Evolutionary conservation across 2,329 filamentous ascomycete species (phyloP).

Genomic region (Penicillium rolfsii): DNA sequence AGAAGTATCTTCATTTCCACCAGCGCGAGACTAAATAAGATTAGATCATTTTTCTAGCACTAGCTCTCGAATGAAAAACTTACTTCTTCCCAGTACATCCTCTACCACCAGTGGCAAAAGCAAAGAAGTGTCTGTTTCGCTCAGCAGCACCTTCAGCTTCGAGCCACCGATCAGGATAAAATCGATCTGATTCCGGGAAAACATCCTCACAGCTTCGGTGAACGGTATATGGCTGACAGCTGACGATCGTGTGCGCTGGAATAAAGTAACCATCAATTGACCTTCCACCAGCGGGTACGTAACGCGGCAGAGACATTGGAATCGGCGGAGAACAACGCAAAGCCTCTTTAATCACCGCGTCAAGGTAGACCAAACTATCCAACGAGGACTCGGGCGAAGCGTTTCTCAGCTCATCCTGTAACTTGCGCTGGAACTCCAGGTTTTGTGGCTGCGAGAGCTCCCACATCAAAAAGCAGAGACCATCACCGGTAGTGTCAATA

Average conservation of each 20-base stretch:
- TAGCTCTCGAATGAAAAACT: conserved; percentile 39
- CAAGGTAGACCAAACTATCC: conserved; percentile 57
- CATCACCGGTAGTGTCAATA: conserved; percentile 72
- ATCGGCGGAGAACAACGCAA: conserved; percentile 61
- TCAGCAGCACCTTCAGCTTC: conserved; percentile 37
- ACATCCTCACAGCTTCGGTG: conserved; percentile 36
- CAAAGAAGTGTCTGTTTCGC: conserved; percentile 63
- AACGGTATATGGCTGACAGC: conserved; percentile 45
- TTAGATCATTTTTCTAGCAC: conserved; percentile 8
- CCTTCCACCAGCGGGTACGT: conserved; percentile 44
- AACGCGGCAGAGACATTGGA: conserved; percentile 56
- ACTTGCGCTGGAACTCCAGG: conserved; percentile 53
- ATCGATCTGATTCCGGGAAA: conserved; percentile 37
- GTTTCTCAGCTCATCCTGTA: conserved; percentile 57
- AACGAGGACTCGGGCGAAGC: conserved; percentile 44
- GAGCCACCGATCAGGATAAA: conserved; percentile 41
- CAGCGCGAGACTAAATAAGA: conserved; percentile 57
- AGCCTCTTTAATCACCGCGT: conserved; percentile 66
- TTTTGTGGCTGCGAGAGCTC: conserved; percentile 66
- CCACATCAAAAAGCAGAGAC: conserved; percentile 71
- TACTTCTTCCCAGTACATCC: conserved; percentile 62
- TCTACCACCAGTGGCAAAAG: conserved; percentile 67
- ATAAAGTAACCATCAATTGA: conserved; percentile 43
- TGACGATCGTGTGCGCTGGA: conserved; percentile 43
- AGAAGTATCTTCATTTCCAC: conserved; percentile 70